Base-by-base conservation (phyloP, 768 basidiomycete genomes). In the Pulveroboletus ravenelii region DNA sequence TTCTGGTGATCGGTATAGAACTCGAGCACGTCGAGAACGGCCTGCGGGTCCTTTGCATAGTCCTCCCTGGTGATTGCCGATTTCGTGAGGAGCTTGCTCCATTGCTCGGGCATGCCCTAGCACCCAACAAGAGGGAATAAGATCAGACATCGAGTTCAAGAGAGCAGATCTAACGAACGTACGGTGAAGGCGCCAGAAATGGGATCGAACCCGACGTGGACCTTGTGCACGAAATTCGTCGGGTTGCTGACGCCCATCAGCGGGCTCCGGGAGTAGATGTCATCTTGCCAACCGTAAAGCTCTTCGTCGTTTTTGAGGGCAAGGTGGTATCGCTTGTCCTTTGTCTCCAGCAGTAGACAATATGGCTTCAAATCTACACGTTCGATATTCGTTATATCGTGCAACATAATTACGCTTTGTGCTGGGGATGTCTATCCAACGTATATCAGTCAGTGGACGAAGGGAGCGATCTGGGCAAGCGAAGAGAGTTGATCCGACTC, bases 1-100 rank as follows among this genome's bases (percentile, higher is more conserved):
- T 93, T 95, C 74, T 95, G 92, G 60, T 92, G 90, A 67, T 95
- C 93, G 12, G 94, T 97, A 69, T 97, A 99, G 73, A 98, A 99
- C 64, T 98, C 94, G 54, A 99, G 84, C 1, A 96, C 95, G 54
- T 97, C 95, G 15, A 98, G 78, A 13, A 99, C 95, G 1, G 95
- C 95, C 62, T 98, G 95, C 0, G 95, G 95, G 63, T 99, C 89
- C 65, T 89, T 89, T 5, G 90, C 93, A 51, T 97, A 96, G 69
- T 99, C 95, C 71, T 99, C 95, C 48, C 91, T 87, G 2, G 95
- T 99, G 69, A 99, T 96, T 31, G 93, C 93, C 4, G 92, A 94
- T 64, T 94, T 93, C 5, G 92, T 97, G 61, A 99, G 79, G n/a
- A 99, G 77, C 55, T 93, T 90, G 62, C 82, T 89, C 95, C 95